Percentiles rank a stretch among this genome's conserved stretches.
Conservation (phyloP, 805 yeast genomes). For the Yamadazyma nakazawae region DNA sequence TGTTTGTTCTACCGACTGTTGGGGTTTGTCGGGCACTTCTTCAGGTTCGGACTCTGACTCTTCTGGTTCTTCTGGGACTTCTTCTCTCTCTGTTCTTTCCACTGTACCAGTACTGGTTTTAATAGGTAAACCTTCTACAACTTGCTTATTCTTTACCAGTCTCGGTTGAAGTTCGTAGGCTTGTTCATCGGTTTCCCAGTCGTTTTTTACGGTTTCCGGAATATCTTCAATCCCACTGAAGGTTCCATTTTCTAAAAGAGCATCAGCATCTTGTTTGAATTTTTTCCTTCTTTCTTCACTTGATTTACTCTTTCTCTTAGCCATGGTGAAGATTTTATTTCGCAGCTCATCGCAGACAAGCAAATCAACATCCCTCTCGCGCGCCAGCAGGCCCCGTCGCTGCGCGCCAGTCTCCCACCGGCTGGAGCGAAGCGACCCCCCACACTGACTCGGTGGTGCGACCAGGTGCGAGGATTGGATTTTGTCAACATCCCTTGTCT, state of each 20-base stretch:
- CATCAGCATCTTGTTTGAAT: constrained; percentile 39
- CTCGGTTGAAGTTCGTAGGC: constrained; percentile 79
- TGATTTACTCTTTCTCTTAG: constrained; percentile 28
- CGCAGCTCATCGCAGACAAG: constrained; percentile 2
- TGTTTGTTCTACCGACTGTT: constrained; percentile 12
- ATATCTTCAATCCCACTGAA: not conserved
- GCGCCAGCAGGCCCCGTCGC: too few species aligned
- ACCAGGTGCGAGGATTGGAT: too few species aligned
- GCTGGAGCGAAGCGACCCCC: too few species aligned
- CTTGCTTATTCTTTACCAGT: constrained; percentile 33
- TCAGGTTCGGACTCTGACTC: constrained; percentile 17
- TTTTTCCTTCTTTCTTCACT: constrained; percentile 34
- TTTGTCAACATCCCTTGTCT: too few species aligned
- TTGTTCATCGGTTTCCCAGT: constrained; percentile 74
- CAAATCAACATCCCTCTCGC: too few species aligned
- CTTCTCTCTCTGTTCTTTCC: constrained; percentile 56
- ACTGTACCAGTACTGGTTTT: constrained; percentile 68
- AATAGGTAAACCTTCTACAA: constrained; percentile 76
- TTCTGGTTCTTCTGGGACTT: constrained; percentile 17
- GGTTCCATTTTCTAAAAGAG: constrained; percentile 24
- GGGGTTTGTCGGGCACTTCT: constrained; percentile 25
- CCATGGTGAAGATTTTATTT: constrained; percentile 20
- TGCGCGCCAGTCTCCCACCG: too few species aligned
- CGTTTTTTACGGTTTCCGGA: constrained; percentile 39
- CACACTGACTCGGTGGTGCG: too few species aligned